A percentile compares a stretch with the other conserved stretches of the same genome.
Evolutionary conservation across 306 rosid genomes (phyloP).

Genomic region (Dryas alaskensis): DNA sequence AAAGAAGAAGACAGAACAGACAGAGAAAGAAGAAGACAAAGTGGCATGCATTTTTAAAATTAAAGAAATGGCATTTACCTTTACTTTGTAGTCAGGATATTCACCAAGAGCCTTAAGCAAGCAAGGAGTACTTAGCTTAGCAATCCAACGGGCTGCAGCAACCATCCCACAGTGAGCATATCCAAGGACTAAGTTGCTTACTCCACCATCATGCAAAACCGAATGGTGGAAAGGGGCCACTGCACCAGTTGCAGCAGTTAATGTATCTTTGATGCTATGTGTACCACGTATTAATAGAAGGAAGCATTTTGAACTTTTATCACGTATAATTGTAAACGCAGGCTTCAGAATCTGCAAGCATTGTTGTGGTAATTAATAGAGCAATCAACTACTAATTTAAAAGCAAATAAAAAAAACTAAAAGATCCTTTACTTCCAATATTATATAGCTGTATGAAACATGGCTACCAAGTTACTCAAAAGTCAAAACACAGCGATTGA

Average conservation of each 20-base stretch:
- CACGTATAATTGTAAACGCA: conserved; percentile 79
- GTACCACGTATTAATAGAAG: conserved; percentile 95
- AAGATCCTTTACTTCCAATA: background rate
- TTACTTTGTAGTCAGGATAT: conserved; percentile 71
- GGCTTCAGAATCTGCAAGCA: conserved; percentile 89
- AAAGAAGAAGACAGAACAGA: background rate
- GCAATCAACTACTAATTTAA: conserved; percentile 6
- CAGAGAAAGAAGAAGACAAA: background rate
- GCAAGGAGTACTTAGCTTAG: conserved; percentile 85
- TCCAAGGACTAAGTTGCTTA: conserved; percentile 88
- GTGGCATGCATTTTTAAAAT: background rate
- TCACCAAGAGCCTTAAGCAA: conserved; percentile 70
- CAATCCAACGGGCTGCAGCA: conserved; percentile 99
- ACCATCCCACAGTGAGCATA: conserved; percentile 99
- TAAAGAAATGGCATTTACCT: conserved; percentile 42
- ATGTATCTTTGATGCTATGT: conserved; percentile 95
- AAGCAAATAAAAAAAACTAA: conserved; percentile 13
- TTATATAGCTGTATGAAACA: background rate
- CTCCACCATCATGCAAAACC: conserved; percentile 88
- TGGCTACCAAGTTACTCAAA: background rate
- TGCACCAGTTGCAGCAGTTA: conserved; percentile 95
- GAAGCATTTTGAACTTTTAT: conserved; percentile 68
- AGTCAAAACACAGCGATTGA: background rate
- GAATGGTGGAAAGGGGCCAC: conserved; percentile 97
- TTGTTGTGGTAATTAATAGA: conserved; percentile 26